Evolutionary conservation across 2,329 filamentous ascomycete genomes (phyloP).

Genomic region (Tetracladium maxilliforme): DNA sequence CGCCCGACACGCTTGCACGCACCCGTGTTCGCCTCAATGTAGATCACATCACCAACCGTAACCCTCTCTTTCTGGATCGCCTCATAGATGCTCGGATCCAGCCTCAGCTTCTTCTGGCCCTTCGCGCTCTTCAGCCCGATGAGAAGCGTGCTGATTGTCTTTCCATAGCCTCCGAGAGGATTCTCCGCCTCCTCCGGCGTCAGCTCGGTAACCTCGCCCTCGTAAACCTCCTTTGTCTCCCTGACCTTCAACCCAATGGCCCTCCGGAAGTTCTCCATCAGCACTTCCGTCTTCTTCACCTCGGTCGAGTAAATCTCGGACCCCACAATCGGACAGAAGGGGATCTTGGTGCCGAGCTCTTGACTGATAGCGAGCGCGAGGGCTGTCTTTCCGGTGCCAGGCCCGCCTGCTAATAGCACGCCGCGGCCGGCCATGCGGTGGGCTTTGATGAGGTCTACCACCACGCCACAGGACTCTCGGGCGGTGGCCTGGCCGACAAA

Average conservation of each 20-base stretch:
- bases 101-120: conserved; percentile 91
- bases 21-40: conserved; percentile 97
- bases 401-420: conserved; percentile 83
- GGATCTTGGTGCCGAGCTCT: conserved; percentile 94
- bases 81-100: conserved; percentile 98
- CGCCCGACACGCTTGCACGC: conserved; percentile 94
- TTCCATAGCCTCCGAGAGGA: conserved; percentile 87
- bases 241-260: conserved; percentile 94
- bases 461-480: conserved; percentile 90
- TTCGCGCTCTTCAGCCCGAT: conserved; percentile 91
- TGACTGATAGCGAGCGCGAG: conserved; percentile 91
- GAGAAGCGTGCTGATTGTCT: conserved; percentile 90
- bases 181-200: conserved; percentile 98
- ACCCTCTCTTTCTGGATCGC: conserved; percentile 98
- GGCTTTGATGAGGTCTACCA: conserved; percentile 87
- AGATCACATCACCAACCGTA: conserved; percentile 91
- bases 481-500: conserved; percentile 84
- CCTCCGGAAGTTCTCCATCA: conserved; percentile 98
- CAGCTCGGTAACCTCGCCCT: conserved; percentile 94
- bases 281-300: conserved; percentile 97
- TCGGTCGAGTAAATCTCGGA: conserved; percentile 97
- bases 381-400: conserved; percentile 93
- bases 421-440: conserved; percentile 97
- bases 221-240: conserved; percentile 98
- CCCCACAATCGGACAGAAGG: conserved; percentile 94